Base-by-base conservation (phyloP, 129 eudicot species). In the Chrysanthemum seticuspe region DNA sequence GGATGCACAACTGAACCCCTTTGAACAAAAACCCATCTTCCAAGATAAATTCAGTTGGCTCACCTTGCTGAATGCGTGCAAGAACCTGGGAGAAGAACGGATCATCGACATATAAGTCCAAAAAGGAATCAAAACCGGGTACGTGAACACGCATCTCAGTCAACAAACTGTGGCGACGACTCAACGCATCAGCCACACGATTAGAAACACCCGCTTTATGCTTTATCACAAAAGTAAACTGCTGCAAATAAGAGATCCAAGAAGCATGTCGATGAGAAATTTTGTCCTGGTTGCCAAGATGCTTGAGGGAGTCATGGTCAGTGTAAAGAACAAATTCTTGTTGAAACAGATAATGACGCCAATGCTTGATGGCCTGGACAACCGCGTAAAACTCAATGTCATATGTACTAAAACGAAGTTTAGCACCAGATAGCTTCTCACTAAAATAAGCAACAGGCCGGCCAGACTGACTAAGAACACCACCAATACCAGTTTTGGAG, bases 321-420 rank as follows among this genome's bases (percentile, higher is more conserved):
- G 53, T 44, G 13, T 18, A 69, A 12, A 69, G 50, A 25, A 69
- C 48, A 15, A 69, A 69, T 45, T 69, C 63, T 3, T 21, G 40
- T 2, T 72, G 57, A 19, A 62, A 73, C 2, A 59, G 58, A 19
- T 60, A 62, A 10, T 63, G 54, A 0, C 31, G 19, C 64, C 64
- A 52, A 19, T 74, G 78, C 31, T 48, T 48, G 1, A 74, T 49
- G 14, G 64, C 70, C 6, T 63, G 78, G 13, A 63, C 62, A 2
- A 64, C 6, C 2, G 71, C 77, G 13, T 73, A 73, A 29, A 74
- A 27, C 23, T 73, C 78, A 3, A 73, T 5, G 27, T 73, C 78
- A 52, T 74, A 50, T 5, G 71, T 74, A 34, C 71, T 63, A 14
- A 45, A 74, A 10, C 62, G 48, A 5, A 29, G 51, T 36, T 31